These are phyloP conservation scores for Ceratobasidium sp. DNA, from an alignment of 1,284 basidiomycete species.

Conservation along the genomic window DNA sequence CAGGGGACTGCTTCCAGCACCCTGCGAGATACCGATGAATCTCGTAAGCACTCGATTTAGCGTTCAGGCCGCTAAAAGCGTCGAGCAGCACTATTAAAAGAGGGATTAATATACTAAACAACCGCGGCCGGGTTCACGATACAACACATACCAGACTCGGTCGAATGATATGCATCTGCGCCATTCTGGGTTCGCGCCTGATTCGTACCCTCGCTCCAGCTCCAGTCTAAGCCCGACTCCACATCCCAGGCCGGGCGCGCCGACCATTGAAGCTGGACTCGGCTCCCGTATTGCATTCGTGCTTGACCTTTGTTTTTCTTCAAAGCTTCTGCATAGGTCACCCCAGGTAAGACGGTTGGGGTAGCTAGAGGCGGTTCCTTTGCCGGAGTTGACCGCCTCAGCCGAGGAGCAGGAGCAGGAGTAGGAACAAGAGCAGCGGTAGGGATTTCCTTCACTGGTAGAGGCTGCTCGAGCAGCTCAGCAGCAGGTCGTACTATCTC, in stretches of 20 bases:
- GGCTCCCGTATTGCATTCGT: not conserved
- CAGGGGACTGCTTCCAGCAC: constrained; percentile 68
- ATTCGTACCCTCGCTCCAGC: not conserved
- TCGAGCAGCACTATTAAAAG: constrained; percentile 15
- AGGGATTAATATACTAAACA: not conserved
- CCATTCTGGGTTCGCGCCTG: constrained; percentile 21
- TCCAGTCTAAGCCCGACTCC: not conserved
- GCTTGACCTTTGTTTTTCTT: constrained; percentile 6
- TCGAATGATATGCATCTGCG: constrained; percentile 26
- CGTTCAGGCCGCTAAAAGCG: constrained; percentile 50
- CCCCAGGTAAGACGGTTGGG: not conserved
- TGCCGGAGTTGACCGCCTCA: too few relatives aligned
- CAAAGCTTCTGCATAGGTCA: not conserved
- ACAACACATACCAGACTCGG: constrained; percentile 13
- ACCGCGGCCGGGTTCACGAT: not conserved
- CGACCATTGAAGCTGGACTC: too few relatives aligned
- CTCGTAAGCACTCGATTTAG: constrained; percentile 42
- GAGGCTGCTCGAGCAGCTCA: constrained; percentile 26
- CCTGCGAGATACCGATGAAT: constrained; percentile 59
- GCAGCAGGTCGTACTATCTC: constrained; percentile 7
- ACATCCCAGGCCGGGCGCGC: not conserved
- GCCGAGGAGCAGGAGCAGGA: too few relatives aligned
- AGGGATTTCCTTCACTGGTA: not conserved
- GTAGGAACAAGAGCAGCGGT: not conserved
- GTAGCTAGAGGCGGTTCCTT: too few relatives aligned